Conservation (phyloP, 129 eudicot genomes). For the Tagetes patula region DNA sequence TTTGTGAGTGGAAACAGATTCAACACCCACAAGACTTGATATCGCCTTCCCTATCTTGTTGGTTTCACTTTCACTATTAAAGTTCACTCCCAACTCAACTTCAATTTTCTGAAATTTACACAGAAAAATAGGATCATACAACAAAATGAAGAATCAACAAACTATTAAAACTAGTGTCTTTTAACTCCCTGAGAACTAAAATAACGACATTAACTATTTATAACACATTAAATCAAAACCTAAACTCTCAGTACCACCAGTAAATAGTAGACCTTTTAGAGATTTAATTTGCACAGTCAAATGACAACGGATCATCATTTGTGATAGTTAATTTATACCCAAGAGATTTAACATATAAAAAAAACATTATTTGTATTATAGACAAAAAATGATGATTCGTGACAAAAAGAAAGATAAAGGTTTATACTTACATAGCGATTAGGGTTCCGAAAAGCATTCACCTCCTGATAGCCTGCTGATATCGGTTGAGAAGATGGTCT, state of each 20-base stretch:
- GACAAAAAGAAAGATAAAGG: background rate
- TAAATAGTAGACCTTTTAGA: background rate
- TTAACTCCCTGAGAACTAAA: background rate
- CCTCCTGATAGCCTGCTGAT: background rate
- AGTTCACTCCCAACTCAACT: slow-evolving; percentile 2
- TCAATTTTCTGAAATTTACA: slow-evolving; percentile 11
- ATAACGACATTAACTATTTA: background rate
- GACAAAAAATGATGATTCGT: background rate
- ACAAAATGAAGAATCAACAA: background rate
- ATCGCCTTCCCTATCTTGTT: slow-evolving; percentile 14
- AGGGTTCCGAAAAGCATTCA: background rate
- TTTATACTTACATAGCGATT: background rate
- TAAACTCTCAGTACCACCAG: background rate
- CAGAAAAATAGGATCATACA: background rate
- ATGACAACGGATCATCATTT: background rate
- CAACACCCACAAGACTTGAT: slow-evolving; percentile 14
- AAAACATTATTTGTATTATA: background rate
- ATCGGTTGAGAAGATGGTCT: background rate
- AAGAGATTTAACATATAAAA: background rate
- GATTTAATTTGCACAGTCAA: background rate
- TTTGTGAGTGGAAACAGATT: background rate
- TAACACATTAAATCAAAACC: background rate
- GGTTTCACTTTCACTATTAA: background rate
- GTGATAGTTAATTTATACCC: background rate
- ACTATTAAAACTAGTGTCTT: background rate